phyloP scores from a whole-genome alignment of 1,139 yeast species.

The Debaryomyces psychrophilus region DNA sequence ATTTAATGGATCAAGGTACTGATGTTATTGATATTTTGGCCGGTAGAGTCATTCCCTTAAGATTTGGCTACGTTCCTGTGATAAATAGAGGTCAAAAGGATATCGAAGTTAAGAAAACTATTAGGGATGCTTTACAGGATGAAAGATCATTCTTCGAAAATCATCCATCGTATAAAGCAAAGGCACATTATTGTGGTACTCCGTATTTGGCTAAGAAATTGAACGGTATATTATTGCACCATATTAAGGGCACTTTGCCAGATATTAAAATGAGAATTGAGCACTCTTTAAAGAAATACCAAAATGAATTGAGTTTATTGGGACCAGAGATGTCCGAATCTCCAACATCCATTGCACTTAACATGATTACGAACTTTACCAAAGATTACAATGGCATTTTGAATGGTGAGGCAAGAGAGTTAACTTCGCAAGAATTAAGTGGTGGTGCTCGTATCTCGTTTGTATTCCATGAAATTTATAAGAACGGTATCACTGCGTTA shows the following conservation, averaged over 20 bases:
- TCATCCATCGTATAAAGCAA: conserved; percentile 78
- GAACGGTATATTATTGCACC: conserved; percentile 86
- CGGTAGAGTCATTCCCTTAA: conserved; percentile 91
- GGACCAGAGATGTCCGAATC: conserved; percentile 89
- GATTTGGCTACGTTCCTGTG: conserved; percentile 97
- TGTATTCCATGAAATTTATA: conserved; percentile 95
- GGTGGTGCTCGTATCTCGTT: conserved; percentile 99
- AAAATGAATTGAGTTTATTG: conserved; percentile 71
- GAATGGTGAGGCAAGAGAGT: conserved; percentile 92
- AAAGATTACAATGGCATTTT: conserved; percentile 90
- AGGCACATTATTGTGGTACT: conserved; percentile 92
- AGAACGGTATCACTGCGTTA: conserved; percentile 87
- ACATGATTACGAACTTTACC: conserved; percentile 88
- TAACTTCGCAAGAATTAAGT: conserved; percentile 80
- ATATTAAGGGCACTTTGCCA: conserved; percentile 90
- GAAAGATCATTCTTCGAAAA: conserved; percentile 77
- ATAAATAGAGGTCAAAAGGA: conserved; percentile 98
- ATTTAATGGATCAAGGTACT: conserved; percentile 98
- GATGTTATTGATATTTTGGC: conserved; percentile 96
- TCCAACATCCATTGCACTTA: conserved; percentile 86
- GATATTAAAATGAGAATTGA: conserved; percentile 92
- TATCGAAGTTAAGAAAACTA: conserved; percentile 83
- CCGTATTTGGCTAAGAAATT: conserved; percentile 93
- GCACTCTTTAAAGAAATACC: conserved; percentile 79
- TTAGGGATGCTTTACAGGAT: conserved; percentile 82